Conservation (phyloP, 192 early-diverging fungal genomes). For the Helicostylum pulchrum region DNA sequence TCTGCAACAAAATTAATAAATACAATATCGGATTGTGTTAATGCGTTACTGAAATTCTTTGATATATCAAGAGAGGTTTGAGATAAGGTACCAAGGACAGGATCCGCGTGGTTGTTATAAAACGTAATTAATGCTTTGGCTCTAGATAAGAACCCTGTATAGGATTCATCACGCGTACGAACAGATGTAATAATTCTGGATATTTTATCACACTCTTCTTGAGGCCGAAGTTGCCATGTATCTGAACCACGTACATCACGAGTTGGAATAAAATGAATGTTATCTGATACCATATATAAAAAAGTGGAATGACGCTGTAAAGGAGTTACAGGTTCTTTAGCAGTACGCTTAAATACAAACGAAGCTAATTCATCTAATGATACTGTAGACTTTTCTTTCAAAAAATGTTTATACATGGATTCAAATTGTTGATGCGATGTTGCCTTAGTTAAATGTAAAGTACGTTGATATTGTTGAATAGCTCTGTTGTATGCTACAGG, state of each 20-base stretch:
- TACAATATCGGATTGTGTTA: conserved; percentile 44
- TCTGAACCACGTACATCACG: conserved; percentile 45
- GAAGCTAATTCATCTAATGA: conserved; percentile 33
- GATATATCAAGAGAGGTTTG: conserved; percentile 14
- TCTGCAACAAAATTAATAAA: conserved; percentile 54
- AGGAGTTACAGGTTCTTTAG: conserved; percentile 28
- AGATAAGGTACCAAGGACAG: conserved; percentile 3
- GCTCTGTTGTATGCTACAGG: conserved; percentile 33
- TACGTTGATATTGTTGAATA: conserved; percentile 34
- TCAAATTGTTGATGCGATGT: conserved; percentile 38
- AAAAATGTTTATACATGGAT: conserved; percentile 21
- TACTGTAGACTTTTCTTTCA: background rate
- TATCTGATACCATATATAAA: conserved; percentile 51
- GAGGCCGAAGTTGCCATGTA: conserved; percentile 47
- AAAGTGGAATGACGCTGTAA: conserved; percentile 54
- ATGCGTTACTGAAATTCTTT: conserved; percentile 22
- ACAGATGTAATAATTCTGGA: conserved; percentile 47
- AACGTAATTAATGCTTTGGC: conserved; percentile 36
- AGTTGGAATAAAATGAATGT: conserved; percentile 48
- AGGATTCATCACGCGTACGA: conserved; percentile 39
- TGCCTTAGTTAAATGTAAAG: conserved; percentile 32
- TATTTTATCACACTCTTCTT: conserved; percentile 41
- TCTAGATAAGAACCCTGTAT: conserved; percentile 51
- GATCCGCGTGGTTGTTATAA: conserved; percentile 21
- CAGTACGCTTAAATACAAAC: conserved; percentile 28